These are phyloP conservation scores for Heimioporus retisporus DNA, from an alignment of 1,284 basidiomycete genomes.

Conservation along the genomic window DNA sequence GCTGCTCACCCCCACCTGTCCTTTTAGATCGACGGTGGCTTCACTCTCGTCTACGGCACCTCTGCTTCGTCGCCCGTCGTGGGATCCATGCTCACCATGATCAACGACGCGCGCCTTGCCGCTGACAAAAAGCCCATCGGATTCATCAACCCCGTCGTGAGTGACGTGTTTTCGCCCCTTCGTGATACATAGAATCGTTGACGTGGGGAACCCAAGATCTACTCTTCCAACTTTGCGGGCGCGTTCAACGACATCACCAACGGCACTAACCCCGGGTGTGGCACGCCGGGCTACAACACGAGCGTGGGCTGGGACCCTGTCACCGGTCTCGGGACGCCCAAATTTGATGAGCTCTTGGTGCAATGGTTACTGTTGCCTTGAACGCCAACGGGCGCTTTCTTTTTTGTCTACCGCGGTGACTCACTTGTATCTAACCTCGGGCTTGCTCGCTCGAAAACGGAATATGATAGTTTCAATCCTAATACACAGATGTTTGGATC, in stretches of 20 bases:
- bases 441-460: too few species aligned
- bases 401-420: too few species aligned
- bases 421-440: too few species aligned
- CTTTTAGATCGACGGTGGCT: slow-evolving; percentile 45
- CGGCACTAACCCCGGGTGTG: slow-evolving; percentile 53
- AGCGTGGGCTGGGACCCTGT: slow-evolving; percentile 48
- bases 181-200: neutral
- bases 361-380: slow-evolving; percentile 30
- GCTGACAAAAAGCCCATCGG: slow-evolving; percentile 50
- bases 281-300: slow-evolving; percentile 45
- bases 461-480: too few species aligned
- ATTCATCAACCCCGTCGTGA: slow-evolving; percentile 51
- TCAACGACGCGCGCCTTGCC: slow-evolving; percentile 59
- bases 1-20: neutral
- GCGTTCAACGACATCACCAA: slow-evolving; percentile 54
- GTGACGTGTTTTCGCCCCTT: slow-evolving; percentile 5
- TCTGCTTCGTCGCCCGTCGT: slow-evolving; percentile 55
- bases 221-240: slow-evolving; percentile 28
- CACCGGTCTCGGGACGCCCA: slow-evolving; percentile 42
- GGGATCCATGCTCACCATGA: slow-evolving; percentile 56
- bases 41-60: slow-evolving; percentile 48
- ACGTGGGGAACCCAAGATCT: slow-evolving; percentile 27
- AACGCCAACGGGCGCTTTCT: neutral
- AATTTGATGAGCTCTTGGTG: slow-evolving; percentile 29
- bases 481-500: too few species aligned